Conservation (phyloP, 306 rosid species). For the Quillaja saponaria region DNA sequence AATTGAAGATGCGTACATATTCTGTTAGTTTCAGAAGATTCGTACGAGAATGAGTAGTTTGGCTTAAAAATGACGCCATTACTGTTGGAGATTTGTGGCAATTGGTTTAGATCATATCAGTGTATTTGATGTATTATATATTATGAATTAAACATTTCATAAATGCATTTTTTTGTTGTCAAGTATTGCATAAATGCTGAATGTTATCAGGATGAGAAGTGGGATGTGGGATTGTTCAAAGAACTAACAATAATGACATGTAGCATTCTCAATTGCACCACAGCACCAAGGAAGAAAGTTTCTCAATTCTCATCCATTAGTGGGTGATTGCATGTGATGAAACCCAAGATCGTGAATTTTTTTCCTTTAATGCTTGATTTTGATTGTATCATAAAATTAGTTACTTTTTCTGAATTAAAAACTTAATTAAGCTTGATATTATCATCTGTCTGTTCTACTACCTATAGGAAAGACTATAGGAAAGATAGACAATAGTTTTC, state of each 20-base stretch:
- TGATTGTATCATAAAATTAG: slow-evolving; percentile 8
- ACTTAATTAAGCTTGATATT: slow-evolving; percentile 18
- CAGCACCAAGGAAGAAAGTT: not conserved
- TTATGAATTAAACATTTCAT: too few relatives aligned
- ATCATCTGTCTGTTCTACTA: slow-evolving; percentile 5
- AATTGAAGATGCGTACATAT: slow-evolving; percentile 36
- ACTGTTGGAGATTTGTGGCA: slow-evolving; percentile 20
- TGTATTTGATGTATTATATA: too few relatives aligned
- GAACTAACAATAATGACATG: not conserved
- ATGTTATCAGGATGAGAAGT: slow-evolving; percentile 14
- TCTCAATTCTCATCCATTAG: slow-evolving; percentile 10
- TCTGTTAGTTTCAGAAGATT: slow-evolving; percentile 39
- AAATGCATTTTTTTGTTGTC: too few relatives aligned
- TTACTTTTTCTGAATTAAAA: slow-evolving; percentile 24
- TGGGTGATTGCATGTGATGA: slow-evolving; percentile 28
- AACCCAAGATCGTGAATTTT: not conserved
- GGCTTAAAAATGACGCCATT: too few relatives aligned
- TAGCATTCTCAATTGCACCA: slow-evolving; percentile 6
- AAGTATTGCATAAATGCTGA: slow-evolving; percentile 9
- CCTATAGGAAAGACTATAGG: too few relatives aligned
- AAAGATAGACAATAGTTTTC: not conserved
- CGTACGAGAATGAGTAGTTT: too few relatives aligned
- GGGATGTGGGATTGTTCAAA: slow-evolving; percentile 1
- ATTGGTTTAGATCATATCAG: slow-evolving; percentile 20
- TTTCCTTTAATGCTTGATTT: slow-evolving; percentile 14